Conservation (phyloP, 2,329 filamentous ascomycete genomes). For the Monosporascus sp. region DNA sequence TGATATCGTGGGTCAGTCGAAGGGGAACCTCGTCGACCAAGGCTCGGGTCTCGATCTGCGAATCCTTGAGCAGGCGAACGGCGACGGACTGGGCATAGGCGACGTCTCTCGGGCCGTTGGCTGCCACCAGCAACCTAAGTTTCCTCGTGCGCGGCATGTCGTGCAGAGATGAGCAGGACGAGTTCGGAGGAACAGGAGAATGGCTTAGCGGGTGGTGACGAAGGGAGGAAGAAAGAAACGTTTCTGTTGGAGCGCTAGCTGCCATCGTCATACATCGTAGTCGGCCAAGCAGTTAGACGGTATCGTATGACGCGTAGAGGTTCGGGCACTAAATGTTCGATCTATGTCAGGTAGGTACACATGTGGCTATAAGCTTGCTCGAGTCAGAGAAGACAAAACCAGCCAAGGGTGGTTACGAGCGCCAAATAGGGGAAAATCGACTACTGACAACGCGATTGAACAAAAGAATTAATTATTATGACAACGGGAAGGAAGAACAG, state of each 20-base stretch:
- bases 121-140: slow-evolving; percentile 58
- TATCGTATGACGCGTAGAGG: not conserved
- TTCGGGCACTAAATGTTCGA: not conserved
- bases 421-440: too few relatives aligned
- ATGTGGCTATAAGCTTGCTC: not conserved
- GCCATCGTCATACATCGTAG: not conserved
- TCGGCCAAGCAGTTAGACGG: not conserved
- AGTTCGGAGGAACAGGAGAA: slow-evolving; percentile 16
- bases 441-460: too few relatives aligned
- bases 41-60: slow-evolving; percentile 55
- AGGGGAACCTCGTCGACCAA: slow-evolving; percentile 62
- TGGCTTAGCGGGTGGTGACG: slow-evolving; percentile 5
- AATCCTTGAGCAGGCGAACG: slow-evolving; percentile 60
- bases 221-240: slow-evolving; percentile 1
- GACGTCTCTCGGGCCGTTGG: slow-evolving; percentile 60
- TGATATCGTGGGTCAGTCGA: slow-evolving; percentile 57
- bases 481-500: too few relatives aligned
- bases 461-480: too few relatives aligned
- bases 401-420: not conserved
- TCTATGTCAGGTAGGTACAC: not conserved
- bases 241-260: not conserved
- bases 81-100: slow-evolving; percentile 62
- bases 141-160: slow-evolving; percentile 39
- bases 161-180: slow-evolving; percentile 29
- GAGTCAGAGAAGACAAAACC: not conserved